Evolutionary conservation across 352 stramenopile genomes (phyloP).

Genomic region (Pythium monospermum): DNA sequence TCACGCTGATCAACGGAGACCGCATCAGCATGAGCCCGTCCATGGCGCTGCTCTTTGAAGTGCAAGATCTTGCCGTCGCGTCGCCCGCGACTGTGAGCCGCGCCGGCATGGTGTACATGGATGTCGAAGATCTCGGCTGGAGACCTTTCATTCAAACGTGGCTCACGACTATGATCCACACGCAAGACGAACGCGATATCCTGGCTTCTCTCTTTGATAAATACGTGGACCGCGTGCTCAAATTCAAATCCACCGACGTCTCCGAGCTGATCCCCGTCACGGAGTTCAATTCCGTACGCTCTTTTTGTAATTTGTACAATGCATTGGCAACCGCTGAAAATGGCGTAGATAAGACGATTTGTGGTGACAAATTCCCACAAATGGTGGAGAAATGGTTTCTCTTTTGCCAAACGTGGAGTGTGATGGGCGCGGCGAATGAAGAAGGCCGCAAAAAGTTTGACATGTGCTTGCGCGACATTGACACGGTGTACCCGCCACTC

Average conservation of each 20-base stretch:
- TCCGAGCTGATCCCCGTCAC: constrained; percentile 75
- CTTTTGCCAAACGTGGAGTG: constrained; percentile 82
- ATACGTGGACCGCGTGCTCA: constrained; percentile 70
- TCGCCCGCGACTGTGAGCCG: constrained; percentile 92
- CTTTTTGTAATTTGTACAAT: constrained; percentile 86
- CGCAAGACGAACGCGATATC: constrained; percentile 64
- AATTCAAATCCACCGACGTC: constrained; percentile 59
- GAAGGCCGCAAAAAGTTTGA: constrained; percentile 82
- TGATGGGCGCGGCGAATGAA: constrained; percentile 84
- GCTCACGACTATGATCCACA: constrained; percentile 53
- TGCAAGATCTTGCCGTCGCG: constrained; percentile 91
- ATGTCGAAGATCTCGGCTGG: constrained; percentile 79
- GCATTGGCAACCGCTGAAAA: constrained; percentile 64
- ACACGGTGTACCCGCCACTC: constrained; percentile 88
- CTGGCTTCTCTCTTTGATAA: constrained; percentile 73
- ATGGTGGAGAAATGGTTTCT: constrained; percentile 83
- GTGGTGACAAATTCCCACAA: constrained; percentile 61
- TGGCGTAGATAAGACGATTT: constrained; percentile 52
- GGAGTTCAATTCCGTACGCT: constrained; percentile 77
- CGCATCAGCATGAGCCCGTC: constrained; percentile 81
- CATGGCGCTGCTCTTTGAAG: constrained; percentile 93
- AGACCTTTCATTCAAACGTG: constrained; percentile 74
- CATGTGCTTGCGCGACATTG: constrained; percentile 88
- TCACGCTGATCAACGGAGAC: constrained; percentile 85
- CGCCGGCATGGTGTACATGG: constrained; percentile 94